These are phyloP conservation scores for Geotrichum bryndzae DNA, from an alignment of 1,139 yeast genomes.

Conservation along the genomic window DNA sequence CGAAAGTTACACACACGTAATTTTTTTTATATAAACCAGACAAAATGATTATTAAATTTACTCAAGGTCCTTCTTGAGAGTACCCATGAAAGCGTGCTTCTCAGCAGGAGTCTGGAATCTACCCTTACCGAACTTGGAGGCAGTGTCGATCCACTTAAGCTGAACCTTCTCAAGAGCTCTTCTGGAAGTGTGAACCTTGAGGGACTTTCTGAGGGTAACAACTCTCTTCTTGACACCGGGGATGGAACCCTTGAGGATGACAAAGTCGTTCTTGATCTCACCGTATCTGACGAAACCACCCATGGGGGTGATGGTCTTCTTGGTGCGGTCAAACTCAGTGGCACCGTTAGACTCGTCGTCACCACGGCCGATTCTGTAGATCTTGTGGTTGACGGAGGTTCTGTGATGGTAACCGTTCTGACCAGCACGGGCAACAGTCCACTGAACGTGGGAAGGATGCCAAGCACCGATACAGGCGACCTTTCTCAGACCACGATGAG, in stretches of 20 bases:
- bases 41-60: constrained; percentile 13
- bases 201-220: constrained; percentile 96
- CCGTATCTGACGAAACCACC: constrained; percentile 99
- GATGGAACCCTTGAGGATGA: constrained; percentile 95
- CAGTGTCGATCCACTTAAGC: constrained; percentile 99
- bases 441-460: constrained; percentile 99
- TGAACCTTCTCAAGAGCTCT: constrained; percentile 92
- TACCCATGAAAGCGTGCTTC: constrained; percentile 99
- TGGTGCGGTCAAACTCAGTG: constrained; percentile 98
- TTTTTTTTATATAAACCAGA: constrained; percentile 6
- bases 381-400: constrained; percentile 99
- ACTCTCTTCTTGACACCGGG: constrained; percentile 99
- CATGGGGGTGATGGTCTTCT: constrained; percentile 98
- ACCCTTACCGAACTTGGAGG: constrained; percentile 99
- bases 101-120: constrained; percentile 99
- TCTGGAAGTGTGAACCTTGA: constrained; percentile 97
- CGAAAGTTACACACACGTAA: not conserved
- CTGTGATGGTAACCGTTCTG: constrained; percentile 99
- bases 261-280: constrained; percentile 93
- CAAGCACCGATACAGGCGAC: constrained; percentile 99
- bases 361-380: constrained; percentile 98
- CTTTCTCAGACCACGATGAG: constrained; percentile 99
- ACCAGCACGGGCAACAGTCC: constrained; percentile 99
- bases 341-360: constrained; percentile 92
- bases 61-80: constrained; percentile 88